Percentiles rank a stretch among this genome's conserved stretches.
phyloP scores from a whole-genome alignment of 164 flowering plant genomes.

The Annona squamosa region DNA sequence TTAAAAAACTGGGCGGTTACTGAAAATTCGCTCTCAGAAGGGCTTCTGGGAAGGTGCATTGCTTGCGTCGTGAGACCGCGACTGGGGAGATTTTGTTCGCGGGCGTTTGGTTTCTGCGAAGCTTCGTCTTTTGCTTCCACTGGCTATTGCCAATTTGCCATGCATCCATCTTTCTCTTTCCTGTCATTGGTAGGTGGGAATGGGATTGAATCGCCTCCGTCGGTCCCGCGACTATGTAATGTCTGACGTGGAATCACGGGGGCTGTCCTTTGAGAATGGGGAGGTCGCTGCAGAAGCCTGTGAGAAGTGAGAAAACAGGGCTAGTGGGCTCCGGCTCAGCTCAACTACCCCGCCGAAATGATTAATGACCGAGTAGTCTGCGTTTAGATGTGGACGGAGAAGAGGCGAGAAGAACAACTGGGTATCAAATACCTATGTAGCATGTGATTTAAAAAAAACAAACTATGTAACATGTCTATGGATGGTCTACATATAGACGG shows the following conservation, averaged over 20 bases:
- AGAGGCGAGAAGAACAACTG: no score
- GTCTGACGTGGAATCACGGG: background rate
- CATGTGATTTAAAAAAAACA: no score
- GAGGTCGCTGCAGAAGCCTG: background rate
- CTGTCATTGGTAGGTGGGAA: background rate
- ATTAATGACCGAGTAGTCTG: no score
- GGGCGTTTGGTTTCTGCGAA: slow-evolving; percentile 12
- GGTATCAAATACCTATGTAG: no score
- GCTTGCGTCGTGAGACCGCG: background rate
- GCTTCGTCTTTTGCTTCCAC: slow-evolving; percentile 1
- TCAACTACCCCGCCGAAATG: background rate
- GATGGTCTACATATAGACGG: no score
- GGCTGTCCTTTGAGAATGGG: background rate
- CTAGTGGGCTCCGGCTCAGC: background rate
- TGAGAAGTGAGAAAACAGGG: background rate
- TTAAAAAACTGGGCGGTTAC: no score
- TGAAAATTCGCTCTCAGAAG: background rate
- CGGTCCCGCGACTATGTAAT: background rate
- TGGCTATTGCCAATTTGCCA: background rate
- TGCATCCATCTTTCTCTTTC: background rate
- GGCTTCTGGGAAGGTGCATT: slow-evolving; percentile 14
- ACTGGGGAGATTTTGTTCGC: background rate
- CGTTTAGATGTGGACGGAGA: no score
- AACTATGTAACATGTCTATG: no score
- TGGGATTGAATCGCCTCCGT: background rate